Percentiles rank a stretch among this genome's conserved stretches.
Evolutionary conservation across 2,329 filamentous ascomycete genomes (phyloP).

Genomic region (Drechslerella coelobrocha): DNA sequence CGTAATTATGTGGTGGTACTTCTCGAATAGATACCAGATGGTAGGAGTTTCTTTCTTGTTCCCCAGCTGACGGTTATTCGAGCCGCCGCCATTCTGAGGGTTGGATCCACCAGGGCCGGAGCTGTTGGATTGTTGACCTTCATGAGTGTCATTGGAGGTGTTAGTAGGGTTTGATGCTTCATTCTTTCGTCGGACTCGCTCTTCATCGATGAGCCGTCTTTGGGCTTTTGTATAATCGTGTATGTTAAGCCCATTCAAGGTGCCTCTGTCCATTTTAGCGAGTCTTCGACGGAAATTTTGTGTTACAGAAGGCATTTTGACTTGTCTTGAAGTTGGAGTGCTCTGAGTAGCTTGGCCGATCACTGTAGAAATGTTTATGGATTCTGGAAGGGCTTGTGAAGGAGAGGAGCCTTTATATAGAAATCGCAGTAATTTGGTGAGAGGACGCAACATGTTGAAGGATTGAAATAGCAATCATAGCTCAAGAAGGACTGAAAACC

Average conservation of each 20-base stretch:
- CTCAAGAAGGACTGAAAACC: too few relatives aligned
- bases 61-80: slow-evolving; percentile 1
- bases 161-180: not conserved
- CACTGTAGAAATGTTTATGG: too few relatives aligned
- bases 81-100: slow-evolving; percentile 5
- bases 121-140: not conserved
- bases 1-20: slow-evolving; percentile 9
- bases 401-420: too few relatives aligned
- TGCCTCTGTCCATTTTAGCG: not conserved
- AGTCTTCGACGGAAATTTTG: not conserved
- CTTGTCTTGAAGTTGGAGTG: not conserved
- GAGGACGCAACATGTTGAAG: too few relatives aligned
- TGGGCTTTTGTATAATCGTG: slow-evolving; percentile 3
- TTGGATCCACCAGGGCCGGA: slow-evolving; percentile 1
- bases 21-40: slow-evolving; percentile 13
- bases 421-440: too few relatives aligned
- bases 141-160: not conserved
- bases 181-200: slow-evolving; percentile 6
- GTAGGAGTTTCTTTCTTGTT: not conserved
- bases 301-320: not conserved
- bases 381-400: too few relatives aligned
- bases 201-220: slow-evolving; percentile 13
- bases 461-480: too few relatives aligned
- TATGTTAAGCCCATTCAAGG: slow-evolving; percentile 3
- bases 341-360: too few relatives aligned